phyloP scores from a whole-genome alignment of 768 basidiomycete genomes.

The Lactarius tabidus region DNA sequence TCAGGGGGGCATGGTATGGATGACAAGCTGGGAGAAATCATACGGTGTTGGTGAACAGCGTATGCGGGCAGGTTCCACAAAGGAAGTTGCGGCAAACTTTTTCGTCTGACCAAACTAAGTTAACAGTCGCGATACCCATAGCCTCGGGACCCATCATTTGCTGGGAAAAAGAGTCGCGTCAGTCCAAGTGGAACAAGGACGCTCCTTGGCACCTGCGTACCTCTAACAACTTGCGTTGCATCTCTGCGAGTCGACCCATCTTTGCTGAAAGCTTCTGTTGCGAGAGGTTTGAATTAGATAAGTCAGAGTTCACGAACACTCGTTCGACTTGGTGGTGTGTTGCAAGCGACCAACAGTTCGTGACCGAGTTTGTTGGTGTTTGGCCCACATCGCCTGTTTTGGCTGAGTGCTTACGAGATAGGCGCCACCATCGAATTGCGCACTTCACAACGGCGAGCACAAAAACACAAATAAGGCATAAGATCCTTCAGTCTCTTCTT shows the following conservation, averaged over 20 bases:
- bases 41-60: constrained; percentile 96
- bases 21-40: constrained; percentile 31
- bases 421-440: background rate
- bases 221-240: constrained; percentile 91
- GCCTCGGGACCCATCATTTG: constrained; percentile 99
- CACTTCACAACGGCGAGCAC: background rate
- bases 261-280: constrained; percentile 26
- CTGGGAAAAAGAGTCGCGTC: constrained; percentile 42
- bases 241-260: constrained; percentile 95
- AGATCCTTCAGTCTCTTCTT: background rate
- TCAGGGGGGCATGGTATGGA: background rate
- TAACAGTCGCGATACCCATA: constrained; percentile 92
- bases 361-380: constrained; percentile 9
- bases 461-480: background rate
- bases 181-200: constrained; percentile 24
- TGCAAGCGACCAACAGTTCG: background rate
- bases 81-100: constrained; percentile 98
- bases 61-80: constrained; percentile 97
- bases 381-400: constrained; percentile 8
- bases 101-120: constrained; percentile 90
- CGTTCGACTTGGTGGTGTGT: background rate
- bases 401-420: background rate
- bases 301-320: background rate
- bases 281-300: background rate
- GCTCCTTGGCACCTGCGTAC: constrained; percentile 33